phyloP scores from a whole-genome alignment of 1,139 yeast species.

The Blastobotrys raffinosifermentans region DNA sequence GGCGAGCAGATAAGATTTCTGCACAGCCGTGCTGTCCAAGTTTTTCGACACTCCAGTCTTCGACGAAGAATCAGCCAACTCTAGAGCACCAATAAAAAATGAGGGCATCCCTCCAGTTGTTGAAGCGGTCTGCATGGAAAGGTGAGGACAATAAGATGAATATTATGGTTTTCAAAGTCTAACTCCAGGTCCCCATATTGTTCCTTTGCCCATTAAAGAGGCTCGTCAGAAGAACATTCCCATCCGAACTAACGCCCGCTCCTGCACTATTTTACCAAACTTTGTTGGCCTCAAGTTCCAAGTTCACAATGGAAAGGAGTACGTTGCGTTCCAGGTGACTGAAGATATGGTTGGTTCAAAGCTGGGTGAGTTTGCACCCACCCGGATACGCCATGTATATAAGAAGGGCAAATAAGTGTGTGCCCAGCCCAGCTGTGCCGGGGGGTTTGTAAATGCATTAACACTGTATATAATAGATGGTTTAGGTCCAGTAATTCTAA shows the following conservation, averaged over 20 bases:
- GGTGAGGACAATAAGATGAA: slow-evolving; percentile 29
- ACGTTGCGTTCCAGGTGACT: slow-evolving; percentile 77
- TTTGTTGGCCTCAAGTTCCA: slow-evolving; percentile 92
- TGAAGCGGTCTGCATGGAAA: slow-evolving; percentile 79
- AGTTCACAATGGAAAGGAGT: slow-evolving; percentile 93
- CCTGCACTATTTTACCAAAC: slow-evolving; percentile 91
- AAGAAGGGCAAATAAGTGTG: slow-evolving; percentile 52
- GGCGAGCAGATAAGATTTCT: neutral
- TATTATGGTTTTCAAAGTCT: neutral
- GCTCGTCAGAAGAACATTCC: slow-evolving; percentile 79
- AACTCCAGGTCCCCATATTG: slow-evolving; percentile 83
- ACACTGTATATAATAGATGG: neutral
- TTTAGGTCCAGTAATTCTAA: too few relatives aligned
- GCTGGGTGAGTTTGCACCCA: slow-evolving; percentile 91
- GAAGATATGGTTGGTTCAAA: slow-evolving; percentile 99
- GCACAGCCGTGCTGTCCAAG: neutral
- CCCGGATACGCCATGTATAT: slow-evolving; percentile 80
- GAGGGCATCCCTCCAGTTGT: slow-evolving; percentile 52
- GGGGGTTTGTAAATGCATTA: neutral
- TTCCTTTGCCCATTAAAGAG: slow-evolving; percentile 83
- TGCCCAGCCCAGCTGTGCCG: too few relatives aligned
- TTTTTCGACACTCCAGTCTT: neutral
- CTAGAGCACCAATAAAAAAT: slow-evolving; percentile 31
- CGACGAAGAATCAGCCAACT: neutral
- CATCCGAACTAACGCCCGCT: slow-evolving; percentile 87